Percentiles rank a stretch among this genome's conserved stretches.
phyloP scores from a whole-genome alignment of 2,329 filamentous ascomycete genomes.

The Aureobasidium sp. region DNA sequence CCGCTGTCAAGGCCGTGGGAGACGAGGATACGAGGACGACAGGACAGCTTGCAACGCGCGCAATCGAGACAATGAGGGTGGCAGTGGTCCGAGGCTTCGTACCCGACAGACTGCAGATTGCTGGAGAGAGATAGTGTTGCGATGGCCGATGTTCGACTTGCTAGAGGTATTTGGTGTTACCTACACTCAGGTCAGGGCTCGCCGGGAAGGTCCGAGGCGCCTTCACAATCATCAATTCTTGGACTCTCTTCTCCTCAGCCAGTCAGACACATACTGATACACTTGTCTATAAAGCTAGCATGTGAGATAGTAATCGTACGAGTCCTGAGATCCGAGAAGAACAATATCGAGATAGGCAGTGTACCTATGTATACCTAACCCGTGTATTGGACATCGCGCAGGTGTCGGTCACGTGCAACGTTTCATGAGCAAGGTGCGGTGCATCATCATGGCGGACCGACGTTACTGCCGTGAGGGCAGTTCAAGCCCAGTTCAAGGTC shows the following conservation, averaged over 20 bases:
- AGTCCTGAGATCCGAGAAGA: no score
- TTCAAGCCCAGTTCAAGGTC: background rate
- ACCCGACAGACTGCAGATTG: background rate
- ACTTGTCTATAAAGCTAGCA: background rate
- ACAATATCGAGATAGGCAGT: no score
- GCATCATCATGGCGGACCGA: slow-evolving; percentile 2
- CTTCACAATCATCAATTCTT: background rate
- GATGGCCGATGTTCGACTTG: background rate
- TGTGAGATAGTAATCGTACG: background rate
- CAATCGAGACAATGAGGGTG: background rate
- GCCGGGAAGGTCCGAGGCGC: background rate
- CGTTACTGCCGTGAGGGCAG: slow-evolving; percentile 2
- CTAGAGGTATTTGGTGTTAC: background rate
- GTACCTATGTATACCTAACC: background rate
- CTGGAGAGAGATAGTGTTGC: background rate
- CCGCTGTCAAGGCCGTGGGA: background rate
- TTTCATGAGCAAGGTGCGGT: background rate
- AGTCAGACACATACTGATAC: background rate
- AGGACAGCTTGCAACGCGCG: background rate
- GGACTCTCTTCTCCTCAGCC: background rate
- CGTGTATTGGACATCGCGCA: background rate
- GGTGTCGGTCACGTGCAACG: background rate
- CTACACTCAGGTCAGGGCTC: background rate
- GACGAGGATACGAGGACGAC: background rate
- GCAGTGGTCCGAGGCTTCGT: background rate